Conservation (phyloP, 2,329 filamentous ascomycete species). For the Canariomyces notabilis region DNA sequence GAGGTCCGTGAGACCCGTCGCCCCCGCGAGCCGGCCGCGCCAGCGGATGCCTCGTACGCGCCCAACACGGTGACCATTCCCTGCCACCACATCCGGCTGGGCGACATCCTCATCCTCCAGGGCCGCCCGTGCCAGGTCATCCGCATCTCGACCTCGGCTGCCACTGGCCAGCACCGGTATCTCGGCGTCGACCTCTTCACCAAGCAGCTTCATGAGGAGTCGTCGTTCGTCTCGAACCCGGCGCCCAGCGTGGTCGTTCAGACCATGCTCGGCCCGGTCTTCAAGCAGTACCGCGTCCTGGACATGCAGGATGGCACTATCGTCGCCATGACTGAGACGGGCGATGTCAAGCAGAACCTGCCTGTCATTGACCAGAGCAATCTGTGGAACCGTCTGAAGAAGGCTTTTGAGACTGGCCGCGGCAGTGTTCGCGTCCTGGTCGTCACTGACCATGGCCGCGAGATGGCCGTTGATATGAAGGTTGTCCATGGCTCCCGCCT, state of each 20-base stretch:
- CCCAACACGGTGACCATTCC: constrained; percentile 95
- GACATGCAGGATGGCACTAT: constrained; percentile 83
- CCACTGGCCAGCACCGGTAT: constrained; percentile 99
- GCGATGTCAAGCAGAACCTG: constrained; percentile 95
- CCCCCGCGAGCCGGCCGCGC: constrained; percentile 30
- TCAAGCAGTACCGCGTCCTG: constrained; percentile 99
- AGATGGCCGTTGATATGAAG: constrained; percentile 99
- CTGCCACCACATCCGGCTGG: constrained; percentile 98
- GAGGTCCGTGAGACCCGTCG: constrained; percentile 43
- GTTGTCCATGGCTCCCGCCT: constrained; percentile 77
- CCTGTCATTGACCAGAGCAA: constrained; percentile 92
- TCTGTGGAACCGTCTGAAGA: constrained; percentile 73
- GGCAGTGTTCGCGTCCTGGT: constrained; percentile 93
- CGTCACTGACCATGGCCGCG: constrained; percentile 85
- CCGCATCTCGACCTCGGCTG: constrained; percentile 95
- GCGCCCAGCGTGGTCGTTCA: constrained; percentile 94
- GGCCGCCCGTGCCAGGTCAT: constrained; percentile 99
- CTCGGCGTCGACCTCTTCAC: constrained; percentile 99
- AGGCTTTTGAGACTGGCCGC: constrained; percentile 84
- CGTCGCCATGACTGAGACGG: constrained; percentile 97
- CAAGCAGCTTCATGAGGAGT: constrained; percentile 99
- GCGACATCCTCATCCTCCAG: constrained; percentile 98
- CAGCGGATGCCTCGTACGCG: constrained; percentile 34
- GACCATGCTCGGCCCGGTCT: constrained; percentile 98
- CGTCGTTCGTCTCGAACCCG: constrained; percentile 94